Evolutionary conservation across 805 yeast species (phyloP), one percentile per base, ranked within the genome.

Genomic region (Clavispora vitiphila): DNA sequence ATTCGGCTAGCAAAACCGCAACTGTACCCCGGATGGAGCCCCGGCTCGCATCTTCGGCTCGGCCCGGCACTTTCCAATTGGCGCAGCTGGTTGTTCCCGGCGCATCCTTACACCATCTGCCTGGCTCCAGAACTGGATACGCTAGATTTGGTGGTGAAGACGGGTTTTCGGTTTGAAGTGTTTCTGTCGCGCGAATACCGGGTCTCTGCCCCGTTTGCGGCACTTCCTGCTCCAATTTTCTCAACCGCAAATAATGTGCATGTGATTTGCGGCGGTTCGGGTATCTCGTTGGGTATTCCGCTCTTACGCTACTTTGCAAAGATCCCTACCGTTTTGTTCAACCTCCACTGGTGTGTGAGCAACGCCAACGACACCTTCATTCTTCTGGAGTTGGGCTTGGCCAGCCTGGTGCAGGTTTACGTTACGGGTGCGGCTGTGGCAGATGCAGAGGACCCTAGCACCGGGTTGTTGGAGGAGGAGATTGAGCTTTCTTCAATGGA

Each of bases 231-330:
- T 10, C 62, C 66, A 15, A 74, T 77, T 45, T 71, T 76, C 46
- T 59, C 63, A 30, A 68, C 77, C 0, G 80, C 77, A 0, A 72
- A 71, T 25, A 71, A 74, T 30, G 73, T 80, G 1, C 56, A 67
- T 12, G 69, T 83, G 15, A 67, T 83, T 1, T 76, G 82, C 47
- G 91, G 90, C 11, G 93, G 93, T 0, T 77, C 87, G 2, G 90
- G 91, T 1, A 73, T 84, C 9, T 80, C 89, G 0, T 74, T 74
- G 40, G 84, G 82, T 3, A 46, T 81, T 8, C 80, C 85, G 0
- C 32, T 81, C 1, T 74, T 67, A 51, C 67, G 69, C 36, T 62
- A 71, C 42, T 62, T 78, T 37, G 54, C 53, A 15, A 8, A 49
- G 42, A 14, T 46, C 35, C 21, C 52, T 9, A 20, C 41, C 8